These are phyloP conservation scores for Kregervanrija pseudodelftensis DNA, from an alignment of 805 yeast species.

Conservation along the genomic window DNA sequence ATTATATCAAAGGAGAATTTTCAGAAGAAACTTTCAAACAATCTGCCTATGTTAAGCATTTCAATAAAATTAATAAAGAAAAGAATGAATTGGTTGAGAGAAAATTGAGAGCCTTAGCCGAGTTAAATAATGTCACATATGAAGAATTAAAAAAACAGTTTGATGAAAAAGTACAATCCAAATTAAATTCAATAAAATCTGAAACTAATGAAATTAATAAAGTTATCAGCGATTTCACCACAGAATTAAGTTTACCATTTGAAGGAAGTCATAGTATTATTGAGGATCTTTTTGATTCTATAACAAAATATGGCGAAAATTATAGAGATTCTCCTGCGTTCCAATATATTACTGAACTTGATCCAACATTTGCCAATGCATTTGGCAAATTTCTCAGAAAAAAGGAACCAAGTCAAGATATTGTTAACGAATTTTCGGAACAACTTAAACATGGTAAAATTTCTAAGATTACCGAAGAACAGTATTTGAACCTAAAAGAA, in stretches of 20 bases:
- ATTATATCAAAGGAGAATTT: constrained; percentile 14
- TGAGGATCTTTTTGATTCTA: constrained; percentile 14
- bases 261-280: constrained; percentile 10
- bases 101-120: constrained; percentile 20
- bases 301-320: constrained; percentile 13
- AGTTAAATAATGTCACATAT: constrained; percentile 12
- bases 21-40: constrained; percentile 16
- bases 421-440: constrained; percentile 8
- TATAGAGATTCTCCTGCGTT: constrained; percentile 17
- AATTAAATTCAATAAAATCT: constrained; percentile 2
- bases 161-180: constrained; percentile 16
- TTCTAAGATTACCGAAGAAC: constrained; percentile 8
- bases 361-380: constrained; percentile 17
- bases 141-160: constrained; percentile 17
- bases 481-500: constrained; percentile 7
- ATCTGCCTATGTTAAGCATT: constrained; percentile 16
- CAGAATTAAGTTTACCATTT: constrained; percentile 12
- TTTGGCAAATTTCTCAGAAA: constrained; percentile 9
- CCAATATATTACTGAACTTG: constrained; percentile 13
- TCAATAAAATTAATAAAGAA: constrained; percentile 13
- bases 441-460: constrained; percentile 15
- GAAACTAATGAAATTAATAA: constrained; percentile 7
- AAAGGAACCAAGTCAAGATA: constrained; percentile 10
- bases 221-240: constrained; percentile 13
- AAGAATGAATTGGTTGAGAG: constrained; percentile 19